These are phyloP conservation scores for sweet orange (Citrus sinensis) DNA, from an alignment of 345 rosid genomes.

Conservation along the genomic window DNA sequence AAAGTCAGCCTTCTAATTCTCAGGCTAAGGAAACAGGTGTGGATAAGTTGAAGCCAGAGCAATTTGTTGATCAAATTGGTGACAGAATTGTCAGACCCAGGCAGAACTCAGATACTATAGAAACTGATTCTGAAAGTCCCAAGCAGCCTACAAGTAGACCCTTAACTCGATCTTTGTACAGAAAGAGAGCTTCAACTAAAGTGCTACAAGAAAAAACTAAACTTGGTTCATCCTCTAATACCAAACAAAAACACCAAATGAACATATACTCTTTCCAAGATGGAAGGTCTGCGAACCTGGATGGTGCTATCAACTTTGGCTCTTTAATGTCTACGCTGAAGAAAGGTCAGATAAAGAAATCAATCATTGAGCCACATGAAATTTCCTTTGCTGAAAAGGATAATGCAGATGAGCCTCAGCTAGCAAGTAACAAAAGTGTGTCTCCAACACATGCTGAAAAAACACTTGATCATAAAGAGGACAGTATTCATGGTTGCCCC, in stretches of 20 bases:
- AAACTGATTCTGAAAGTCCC: slow-evolving; percentile 75
- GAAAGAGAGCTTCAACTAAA: slow-evolving; percentile 40
- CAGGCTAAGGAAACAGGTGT: slow-evolving; percentile 35
- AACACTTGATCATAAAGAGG: slow-evolving; percentile 33
- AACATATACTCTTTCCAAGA: slow-evolving; percentile 55
- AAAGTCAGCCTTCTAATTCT: slow-evolving; percentile 44
- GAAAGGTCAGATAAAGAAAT: slow-evolving; percentile 34
- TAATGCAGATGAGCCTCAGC: slow-evolving; percentile 34
- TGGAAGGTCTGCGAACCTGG: slow-evolving; percentile 31
- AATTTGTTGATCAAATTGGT: slow-evolving; percentile 21
- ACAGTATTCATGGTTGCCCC: slow-evolving; percentile 21
- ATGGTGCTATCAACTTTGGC: slow-evolving; percentile 27
- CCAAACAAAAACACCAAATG: slow-evolving; percentile 28
- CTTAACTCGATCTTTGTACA: slow-evolving; percentile 53
- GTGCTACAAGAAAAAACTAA: slow-evolving; percentile 26
- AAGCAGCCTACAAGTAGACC: slow-evolving; percentile 46
- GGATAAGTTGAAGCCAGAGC: slow-evolving; percentile 31
- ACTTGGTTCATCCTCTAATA: slow-evolving; percentile 30
- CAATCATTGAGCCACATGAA: slow-evolving; percentile 41
- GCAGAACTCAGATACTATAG: slow-evolving; percentile 70
- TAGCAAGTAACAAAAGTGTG: slow-evolving; percentile 33
- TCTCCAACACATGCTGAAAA: slow-evolving; percentile 35
- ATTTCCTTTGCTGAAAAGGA: slow-evolving; percentile 32
- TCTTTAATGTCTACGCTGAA: slow-evolving; percentile 35
- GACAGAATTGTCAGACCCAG: slow-evolving; percentile 36